Evolutionary conservation across 192 early-diverging fungal species (phyloP).

Genomic region (Geosiphon pyriformis): DNA sequence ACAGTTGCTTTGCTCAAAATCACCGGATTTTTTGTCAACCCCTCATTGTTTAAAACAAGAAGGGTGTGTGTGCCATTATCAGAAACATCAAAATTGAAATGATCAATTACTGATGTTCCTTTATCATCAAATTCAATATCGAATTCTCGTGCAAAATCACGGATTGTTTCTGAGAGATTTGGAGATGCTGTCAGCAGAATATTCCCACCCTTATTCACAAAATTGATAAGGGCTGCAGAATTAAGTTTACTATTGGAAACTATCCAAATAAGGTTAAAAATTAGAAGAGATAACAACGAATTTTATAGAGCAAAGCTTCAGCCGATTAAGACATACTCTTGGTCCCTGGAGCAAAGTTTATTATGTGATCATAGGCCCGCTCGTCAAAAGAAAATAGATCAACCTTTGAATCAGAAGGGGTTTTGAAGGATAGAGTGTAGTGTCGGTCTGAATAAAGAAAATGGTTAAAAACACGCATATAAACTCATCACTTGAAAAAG

Average conservation of each 20-base stretch:
- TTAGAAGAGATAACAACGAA: background rate
- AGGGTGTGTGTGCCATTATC: slow-evolving; percentile 45
- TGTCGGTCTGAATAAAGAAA: slow-evolving; percentile 47
- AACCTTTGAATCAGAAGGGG: slow-evolving; percentile 46
- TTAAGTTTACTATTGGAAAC: slow-evolving; percentile 47
- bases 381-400: slow-evolving; percentile 55
- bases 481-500: slow-evolving; percentile 29
- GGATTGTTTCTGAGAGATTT: slow-evolving; percentile 58
- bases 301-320: background rate
- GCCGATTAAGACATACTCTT: slow-evolving; percentile 39
- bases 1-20: slow-evolving; percentile 40
- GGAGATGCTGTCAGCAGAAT: slow-evolving; percentile 67
- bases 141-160: slow-evolving; percentile 86
- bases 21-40: slow-evolving; percentile 35
- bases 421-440: slow-evolving; percentile 52
- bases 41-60: slow-evolving; percentile 39
- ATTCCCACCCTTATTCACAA: slow-evolving; percentile 89
- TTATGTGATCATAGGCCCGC: slow-evolving; percentile 72
- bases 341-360: slow-evolving; percentile 74
- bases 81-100: slow-evolving; percentile 47
- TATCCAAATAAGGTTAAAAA: slow-evolving; percentile 14
- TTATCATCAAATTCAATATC: slow-evolving; percentile 78
- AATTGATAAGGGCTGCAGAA: slow-evolving; percentile 66
- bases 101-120: slow-evolving; percentile 67
- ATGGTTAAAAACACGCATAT: background rate